Percentiles rank a stretch among this genome's conserved stretches.
These are phyloP conservation scores for Centaurea solstitialis DNA, from an alignment of 129 eudicot species.

Conservation along the genomic window DNA sequence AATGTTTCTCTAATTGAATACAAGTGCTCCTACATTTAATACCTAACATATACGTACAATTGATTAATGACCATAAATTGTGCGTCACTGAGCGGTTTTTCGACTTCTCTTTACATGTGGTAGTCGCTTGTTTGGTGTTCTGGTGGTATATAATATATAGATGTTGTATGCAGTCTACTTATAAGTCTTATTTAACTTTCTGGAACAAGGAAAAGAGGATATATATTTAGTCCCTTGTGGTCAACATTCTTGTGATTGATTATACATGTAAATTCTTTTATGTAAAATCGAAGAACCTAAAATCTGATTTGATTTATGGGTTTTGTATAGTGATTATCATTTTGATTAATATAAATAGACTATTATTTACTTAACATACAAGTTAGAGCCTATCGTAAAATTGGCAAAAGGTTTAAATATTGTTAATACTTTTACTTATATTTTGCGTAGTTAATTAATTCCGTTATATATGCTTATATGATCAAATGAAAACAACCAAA, in stretches of 20 bases:
- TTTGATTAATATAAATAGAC: slow-evolving; percentile 6
- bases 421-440: not conserved
- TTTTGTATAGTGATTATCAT: not conserved
- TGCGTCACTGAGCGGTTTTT: too few relatives aligned
- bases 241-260: not conserved
- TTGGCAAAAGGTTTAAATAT: not conserved
- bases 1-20: not conserved
- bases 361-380: not conserved
- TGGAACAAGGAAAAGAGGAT: not conserved
- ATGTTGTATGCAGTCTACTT: not conserved
- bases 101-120: not conserved
- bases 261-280: not conserved
- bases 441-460: not conserved
- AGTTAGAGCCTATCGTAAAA: not conserved
- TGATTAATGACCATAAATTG: not conserved
- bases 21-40: not conserved
- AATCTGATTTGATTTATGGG: not conserved
- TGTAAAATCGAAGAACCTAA: not conserved
- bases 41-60: not conserved
- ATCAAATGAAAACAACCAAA: not conserved
- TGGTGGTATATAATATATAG: not conserved
- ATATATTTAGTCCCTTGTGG: not conserved
- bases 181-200: not conserved
- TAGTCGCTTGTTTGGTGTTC: not conserved
- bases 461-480: not conserved